Evolutionary conservation across 2,329 filamentous ascomycete species (phyloP).

Genomic region (Cyclaneusma minus): DNA sequence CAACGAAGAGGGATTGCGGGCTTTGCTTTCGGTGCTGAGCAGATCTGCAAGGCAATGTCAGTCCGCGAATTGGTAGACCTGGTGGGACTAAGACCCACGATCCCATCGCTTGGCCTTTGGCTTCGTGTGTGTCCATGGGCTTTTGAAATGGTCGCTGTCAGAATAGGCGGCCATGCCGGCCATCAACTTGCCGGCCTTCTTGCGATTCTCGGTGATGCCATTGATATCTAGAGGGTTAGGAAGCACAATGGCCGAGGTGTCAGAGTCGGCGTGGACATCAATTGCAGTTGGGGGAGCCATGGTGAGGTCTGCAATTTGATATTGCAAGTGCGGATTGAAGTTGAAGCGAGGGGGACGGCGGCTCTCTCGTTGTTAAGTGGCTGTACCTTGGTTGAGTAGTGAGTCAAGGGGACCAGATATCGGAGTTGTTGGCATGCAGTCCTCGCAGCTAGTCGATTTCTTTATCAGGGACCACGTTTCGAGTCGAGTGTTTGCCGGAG

Average conservation of each 20-base stretch:
- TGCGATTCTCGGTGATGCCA: conserved; percentile 50
- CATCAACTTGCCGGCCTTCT: conserved; percentile 55
- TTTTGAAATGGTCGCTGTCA: conserved; percentile 74
- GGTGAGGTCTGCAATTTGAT: no score
- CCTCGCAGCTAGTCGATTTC: no score
- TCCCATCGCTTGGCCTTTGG: conserved; percentile 74
- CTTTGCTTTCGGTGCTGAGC: conserved; percentile 45
- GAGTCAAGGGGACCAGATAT: no score
- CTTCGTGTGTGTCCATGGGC: conserved; percentile 40
- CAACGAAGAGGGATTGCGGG: conserved; percentile 51
- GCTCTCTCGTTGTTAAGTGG: no score
- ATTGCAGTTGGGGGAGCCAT: conserved; percentile 10
- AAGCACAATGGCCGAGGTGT: conserved; percentile 21
- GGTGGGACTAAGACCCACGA: conserved; percentile 37
- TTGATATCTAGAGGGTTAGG: conserved; percentile 39
- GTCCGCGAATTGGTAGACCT: background rate
- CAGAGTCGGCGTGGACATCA: conserved; percentile 23
- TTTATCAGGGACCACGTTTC: no score
- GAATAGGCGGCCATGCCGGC: conserved; percentile 64
- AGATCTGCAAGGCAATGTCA: conserved; percentile 22
- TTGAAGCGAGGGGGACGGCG: no score
- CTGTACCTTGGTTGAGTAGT: no score
- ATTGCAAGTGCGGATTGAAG: no score
- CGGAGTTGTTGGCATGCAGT: no score
- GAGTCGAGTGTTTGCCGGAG: no score